A percentile compares a stretch with the other conserved stretches of the same genome.
Conservation (phyloP, 345 rosid species). For the Eucalyptus paniculata region DNA sequence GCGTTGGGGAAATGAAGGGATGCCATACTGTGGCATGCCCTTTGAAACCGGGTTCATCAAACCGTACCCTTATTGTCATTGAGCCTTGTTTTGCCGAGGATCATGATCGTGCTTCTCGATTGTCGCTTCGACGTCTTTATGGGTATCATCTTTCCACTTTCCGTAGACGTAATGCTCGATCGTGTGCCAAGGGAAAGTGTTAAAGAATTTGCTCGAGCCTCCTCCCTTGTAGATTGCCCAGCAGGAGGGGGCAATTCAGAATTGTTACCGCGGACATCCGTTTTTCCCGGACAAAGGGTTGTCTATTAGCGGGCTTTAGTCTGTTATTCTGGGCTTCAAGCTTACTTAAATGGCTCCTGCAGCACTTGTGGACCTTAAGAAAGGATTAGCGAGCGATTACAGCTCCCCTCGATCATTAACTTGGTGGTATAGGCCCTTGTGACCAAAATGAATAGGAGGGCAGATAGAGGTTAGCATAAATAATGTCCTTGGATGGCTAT, state of each 20-base stretch:
- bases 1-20: neutral
- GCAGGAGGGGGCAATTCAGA: neutral
- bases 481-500: neutral
- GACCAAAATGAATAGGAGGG: neutral
- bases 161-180: neutral
- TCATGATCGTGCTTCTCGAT: neutral
- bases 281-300: neutral
- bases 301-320: neutral
- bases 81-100: neutral
- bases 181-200: neutral
- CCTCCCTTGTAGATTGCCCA: neutral
- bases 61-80: neutral
- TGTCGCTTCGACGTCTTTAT: neutral
- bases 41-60: neutral
- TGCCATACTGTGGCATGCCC: neutral
- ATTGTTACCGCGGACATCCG: neutral
- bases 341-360: neutral
- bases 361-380: neutral
- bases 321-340: neutral
- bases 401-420: neutral
- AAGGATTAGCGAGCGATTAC: neutral
- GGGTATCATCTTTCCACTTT: neutral
- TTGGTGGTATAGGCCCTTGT: neutral
- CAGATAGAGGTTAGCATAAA: neutral
- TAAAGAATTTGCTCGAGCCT: neutral